phyloP scores from a whole-genome alignment of 2,329 filamentous ascomycete species.

The Fusarium sororula region DNA sequence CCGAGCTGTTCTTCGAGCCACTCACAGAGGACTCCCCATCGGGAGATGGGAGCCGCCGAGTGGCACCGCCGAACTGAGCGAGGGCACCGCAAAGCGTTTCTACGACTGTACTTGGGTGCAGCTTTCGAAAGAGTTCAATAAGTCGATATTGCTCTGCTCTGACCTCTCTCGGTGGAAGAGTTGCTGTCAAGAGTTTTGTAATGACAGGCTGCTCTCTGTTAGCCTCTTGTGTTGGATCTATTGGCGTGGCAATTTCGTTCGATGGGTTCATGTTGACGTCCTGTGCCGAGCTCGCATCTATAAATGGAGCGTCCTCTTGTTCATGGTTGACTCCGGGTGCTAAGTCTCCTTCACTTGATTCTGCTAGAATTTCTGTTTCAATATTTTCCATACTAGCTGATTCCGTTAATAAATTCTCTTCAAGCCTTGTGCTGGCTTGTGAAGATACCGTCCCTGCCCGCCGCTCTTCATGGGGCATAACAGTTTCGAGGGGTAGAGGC shows the following conservation, averaged over 20 bases:
- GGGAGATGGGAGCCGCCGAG: slow-evolving; percentile 62
- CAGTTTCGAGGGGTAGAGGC: neutral
- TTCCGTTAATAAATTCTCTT: slow-evolving; percentile 5
- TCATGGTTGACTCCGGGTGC: neutral
- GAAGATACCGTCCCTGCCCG: neutral
- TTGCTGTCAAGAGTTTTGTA: slow-evolving; percentile 27
- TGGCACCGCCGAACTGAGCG: slow-evolving; percentile 70
- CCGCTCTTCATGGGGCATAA: neutral
- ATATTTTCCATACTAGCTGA: neutral
- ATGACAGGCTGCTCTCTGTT: neutral
- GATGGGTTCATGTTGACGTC: neutral
- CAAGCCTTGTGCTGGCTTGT: neutral
- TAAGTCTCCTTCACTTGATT: neutral
- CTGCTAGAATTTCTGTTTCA: neutral
- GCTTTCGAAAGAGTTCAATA: slow-evolving; percentile 63
- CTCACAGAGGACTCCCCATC: slow-evolving; percentile 65
- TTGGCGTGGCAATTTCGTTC: neutral
- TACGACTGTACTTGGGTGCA: slow-evolving; percentile 65
- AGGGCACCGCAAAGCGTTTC: slow-evolving; percentile 71
- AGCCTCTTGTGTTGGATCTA: neutral
- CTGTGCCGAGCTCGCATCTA: neutral
- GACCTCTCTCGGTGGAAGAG: slow-evolving; percentile 53
- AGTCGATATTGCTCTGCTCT: slow-evolving; percentile 69
- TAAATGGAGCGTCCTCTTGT: neutral
- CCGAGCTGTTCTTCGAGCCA: slow-evolving; percentile 64